Percentiles rank a stretch among this genome's conserved stretches.
Evolutionary conservation across 176 grass and related monocot genomes (phyloP).

Genomic region (Avena sativa): DNA sequence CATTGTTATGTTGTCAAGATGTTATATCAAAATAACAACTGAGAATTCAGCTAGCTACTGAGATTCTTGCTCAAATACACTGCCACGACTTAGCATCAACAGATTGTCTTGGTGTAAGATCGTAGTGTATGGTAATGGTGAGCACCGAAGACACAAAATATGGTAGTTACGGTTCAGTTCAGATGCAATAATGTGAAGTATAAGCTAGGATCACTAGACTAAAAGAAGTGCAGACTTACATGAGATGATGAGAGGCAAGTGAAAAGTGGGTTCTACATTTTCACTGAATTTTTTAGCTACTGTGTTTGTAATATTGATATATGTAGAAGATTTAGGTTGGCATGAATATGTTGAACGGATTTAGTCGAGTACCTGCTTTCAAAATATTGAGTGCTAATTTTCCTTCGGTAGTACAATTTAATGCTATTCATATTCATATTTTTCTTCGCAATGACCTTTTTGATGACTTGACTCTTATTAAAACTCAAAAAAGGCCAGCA

Average conservation of each 20-base stretch:
- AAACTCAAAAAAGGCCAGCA: background rate
- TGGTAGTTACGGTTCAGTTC: background rate
- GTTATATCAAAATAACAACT: constrained; percentile 3
- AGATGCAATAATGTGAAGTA: background rate
- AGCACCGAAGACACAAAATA: constrained; percentile 4
- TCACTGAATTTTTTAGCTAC: background rate
- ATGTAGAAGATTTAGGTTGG: background rate
- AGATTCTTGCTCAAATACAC: constrained; percentile 21
- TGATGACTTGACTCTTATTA: background rate
- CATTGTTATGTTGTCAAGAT: constrained; percentile 31
- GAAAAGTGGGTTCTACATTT: constrained; percentile 1
- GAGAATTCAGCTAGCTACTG: background rate
- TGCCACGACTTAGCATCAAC: constrained; percentile 17
- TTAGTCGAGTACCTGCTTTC: constrained; percentile 4
- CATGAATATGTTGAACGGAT: background rate
- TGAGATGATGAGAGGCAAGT: constrained; percentile 17
- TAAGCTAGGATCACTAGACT: background rate
- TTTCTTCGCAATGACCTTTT: background rate
- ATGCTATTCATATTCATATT: constrained; percentile 12
- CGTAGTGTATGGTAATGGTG: background rate
- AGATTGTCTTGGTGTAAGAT: constrained; percentile 16
- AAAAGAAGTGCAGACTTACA: background rate
- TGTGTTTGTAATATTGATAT: background rate
- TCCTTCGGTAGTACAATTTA: constrained; percentile 3
- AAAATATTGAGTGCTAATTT: background rate